These are phyloP conservation scores for Leptographium flavum DNA, from an alignment of 2,329 filamentous ascomycete species.

Conservation along the genomic window DNA sequence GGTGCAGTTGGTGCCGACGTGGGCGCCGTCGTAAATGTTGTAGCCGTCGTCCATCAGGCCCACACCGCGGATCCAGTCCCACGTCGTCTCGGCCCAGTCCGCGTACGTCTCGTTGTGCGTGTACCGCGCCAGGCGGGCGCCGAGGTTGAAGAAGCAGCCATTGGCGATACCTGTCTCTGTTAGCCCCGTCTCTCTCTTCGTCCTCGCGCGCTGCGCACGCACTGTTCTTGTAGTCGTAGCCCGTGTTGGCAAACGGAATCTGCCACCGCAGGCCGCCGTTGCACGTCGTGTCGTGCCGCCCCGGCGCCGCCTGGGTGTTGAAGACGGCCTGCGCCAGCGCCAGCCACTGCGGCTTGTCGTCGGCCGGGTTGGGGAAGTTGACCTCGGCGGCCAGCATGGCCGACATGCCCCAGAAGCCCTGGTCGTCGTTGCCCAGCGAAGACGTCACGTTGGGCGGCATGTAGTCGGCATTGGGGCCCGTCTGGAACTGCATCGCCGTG, in stretches of 20 bases:
- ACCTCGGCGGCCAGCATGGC: conserved; percentile 42
- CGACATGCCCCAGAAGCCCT: conserved; percentile 43
- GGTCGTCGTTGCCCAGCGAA: conserved; percentile 42
- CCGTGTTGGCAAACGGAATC: conserved; percentile 46
- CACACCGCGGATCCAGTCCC: conserved; percentile 37
- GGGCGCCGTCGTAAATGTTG: conserved; percentile 44
- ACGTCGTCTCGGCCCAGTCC: conserved; percentile 39
- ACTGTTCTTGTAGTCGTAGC: conserved; percentile 50
- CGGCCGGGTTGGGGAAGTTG: conserved; percentile 30
- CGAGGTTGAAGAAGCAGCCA: conserved; percentile 34
- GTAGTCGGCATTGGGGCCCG: conserved; percentile 31
- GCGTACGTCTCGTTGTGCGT: conserved; percentile 42
- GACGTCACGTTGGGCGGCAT: conserved; percentile 31
- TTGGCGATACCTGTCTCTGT: conserved; percentile 23
- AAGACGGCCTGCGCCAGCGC: conserved; percentile 44
- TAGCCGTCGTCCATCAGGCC: conserved; percentile 39
- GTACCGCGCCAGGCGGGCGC: conserved; percentile 46
- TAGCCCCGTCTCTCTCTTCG: neutral
- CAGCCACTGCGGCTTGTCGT: conserved; percentile 30
- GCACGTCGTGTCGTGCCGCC: conserved; percentile 41
- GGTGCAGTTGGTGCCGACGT: conserved; percentile 35
- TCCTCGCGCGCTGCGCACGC: neutral
- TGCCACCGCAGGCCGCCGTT: conserved; percentile 54
- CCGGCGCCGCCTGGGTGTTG: conserved; percentile 29
- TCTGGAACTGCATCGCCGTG: conserved; percentile 30